These are phyloP conservation scores for Mytilinidion resinicola DNA, from an alignment of 495 filamentous ascomycete species.

Conservation along the genomic window DNA sequence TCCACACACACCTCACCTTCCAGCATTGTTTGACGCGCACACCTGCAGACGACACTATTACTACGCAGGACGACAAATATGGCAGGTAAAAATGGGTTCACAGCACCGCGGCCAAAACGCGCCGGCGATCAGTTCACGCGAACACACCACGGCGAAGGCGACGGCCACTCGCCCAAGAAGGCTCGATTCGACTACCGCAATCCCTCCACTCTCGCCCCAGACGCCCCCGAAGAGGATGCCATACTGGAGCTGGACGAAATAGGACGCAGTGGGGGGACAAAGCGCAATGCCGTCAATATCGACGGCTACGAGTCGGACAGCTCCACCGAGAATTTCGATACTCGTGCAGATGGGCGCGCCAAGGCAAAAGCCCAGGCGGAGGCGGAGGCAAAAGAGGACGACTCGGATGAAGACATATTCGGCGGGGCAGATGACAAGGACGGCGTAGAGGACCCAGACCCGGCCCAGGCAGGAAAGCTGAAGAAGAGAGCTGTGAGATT, in stretches of 20 bases:
- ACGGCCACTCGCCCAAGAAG: conserved; percentile 60
- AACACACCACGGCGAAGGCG: conserved; percentile 50
- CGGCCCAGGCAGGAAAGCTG: not conserved
- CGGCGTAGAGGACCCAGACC: conserved; percentile 45
- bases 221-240: conserved; percentile 70
- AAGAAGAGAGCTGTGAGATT: conserved; percentile 25
- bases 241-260: conserved; percentile 89
- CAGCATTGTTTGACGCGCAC: not conserved
- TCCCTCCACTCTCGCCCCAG: conserved; percentile 78
- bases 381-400: conserved; percentile 48
- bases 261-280: conserved; percentile 68
- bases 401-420: conserved; percentile 88
- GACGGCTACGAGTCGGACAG: conserved; percentile 96
- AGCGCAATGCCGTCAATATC: conserved; percentile 87
- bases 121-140: conserved; percentile 73
- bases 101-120: conserved; percentile 70
- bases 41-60: not conserved
- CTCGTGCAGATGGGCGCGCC: conserved; percentile 54
- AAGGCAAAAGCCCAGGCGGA: conserved; percentile 45
- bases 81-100: conserved; percentile 12
- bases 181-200: conserved; percentile 93
- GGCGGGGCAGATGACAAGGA: conserved; percentile 58
- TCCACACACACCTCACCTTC: not conserved
- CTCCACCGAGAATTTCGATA: conserved; percentile 83
- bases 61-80: not conserved